Conservation (phyloP, 257 asterid species). For the Capsicum pubescens region DNA sequence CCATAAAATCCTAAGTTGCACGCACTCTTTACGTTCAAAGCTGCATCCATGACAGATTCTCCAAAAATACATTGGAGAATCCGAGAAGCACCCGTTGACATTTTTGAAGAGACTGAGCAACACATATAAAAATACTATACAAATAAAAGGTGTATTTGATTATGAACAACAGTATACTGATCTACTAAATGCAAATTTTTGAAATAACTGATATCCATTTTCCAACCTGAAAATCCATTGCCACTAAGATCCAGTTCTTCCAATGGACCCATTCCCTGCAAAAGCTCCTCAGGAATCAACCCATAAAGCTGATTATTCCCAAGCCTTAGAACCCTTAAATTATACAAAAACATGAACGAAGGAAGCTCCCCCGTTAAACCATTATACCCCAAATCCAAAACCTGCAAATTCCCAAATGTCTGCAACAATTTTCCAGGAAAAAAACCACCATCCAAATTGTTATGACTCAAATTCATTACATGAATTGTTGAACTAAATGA, state of each 20-base stretch:
- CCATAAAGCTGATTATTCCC: conserved; percentile 72
- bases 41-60: too few species aligned
- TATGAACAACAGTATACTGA: conserved; percentile 15
- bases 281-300: conserved; percentile 59
- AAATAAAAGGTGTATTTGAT: conserved; percentile 20
- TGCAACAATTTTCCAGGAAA: conserved; percentile 55
- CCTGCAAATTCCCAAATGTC: conserved; percentile 65
- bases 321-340: conserved; percentile 62
- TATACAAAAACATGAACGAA: conserved; percentile 55
- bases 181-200: neutral
- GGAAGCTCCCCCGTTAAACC: conserved; percentile 69
- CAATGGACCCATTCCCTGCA: conserved; percentile 69
- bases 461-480: conserved; percentile 68
- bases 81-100: too few species aligned
- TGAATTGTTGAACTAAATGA: conserved; percentile 74
- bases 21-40: too few species aligned
- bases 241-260: conserved; percentile 78
- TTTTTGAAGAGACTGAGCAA: too few species aligned
- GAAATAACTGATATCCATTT: conserved; percentile 24
- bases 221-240: conserved; percentile 79
- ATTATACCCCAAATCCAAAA: conserved; percentile 72
- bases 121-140: neutral
- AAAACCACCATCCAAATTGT: conserved; percentile 61
- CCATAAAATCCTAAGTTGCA: neutral
- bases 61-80: too few species aligned